These are phyloP conservation scores for Bromus sterilis DNA, from an alignment of 176 grass and related monocot genomes.

Conservation along the genomic window DNA sequence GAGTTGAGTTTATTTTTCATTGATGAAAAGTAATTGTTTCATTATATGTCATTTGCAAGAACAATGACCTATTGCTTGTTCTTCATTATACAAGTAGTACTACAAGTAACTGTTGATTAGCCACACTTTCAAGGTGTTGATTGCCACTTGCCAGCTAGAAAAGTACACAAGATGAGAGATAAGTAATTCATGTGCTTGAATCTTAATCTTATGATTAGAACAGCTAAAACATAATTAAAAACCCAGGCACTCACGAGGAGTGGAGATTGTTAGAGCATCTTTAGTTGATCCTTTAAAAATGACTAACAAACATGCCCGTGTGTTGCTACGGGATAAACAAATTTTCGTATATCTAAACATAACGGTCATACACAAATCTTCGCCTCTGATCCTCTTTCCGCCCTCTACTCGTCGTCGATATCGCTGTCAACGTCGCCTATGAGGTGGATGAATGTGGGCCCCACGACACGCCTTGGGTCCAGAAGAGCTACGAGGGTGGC, in stretches of 20 bases:
- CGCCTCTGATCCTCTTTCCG: no score
- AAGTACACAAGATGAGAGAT: neutral
- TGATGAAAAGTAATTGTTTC: neutral
- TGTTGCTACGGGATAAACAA: no score
- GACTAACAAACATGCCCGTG: no score
- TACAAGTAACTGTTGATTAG: neutral
- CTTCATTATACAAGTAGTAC: neutral
- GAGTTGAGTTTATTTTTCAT: neutral
- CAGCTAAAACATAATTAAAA: neutral
- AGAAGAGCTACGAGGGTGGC: no score
- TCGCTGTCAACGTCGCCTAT: no score
- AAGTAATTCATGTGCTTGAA: neutral
- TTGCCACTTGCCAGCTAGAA: neutral
- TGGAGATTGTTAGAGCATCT: neutral
- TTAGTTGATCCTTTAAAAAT: no score
- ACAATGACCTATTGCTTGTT: neutral
- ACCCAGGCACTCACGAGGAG: neutral
- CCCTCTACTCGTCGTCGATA: no score
- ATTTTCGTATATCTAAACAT: no score
- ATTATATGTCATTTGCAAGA: neutral
- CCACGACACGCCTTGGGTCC: no score
- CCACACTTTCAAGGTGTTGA: neutral
- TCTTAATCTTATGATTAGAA: neutral
- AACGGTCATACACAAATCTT: no score
- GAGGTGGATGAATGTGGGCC: no score